Evolutionary conservation across 2,329 filamentous ascomycete genomes (phyloP).

Genomic region (Alternaria longipes): DNA sequence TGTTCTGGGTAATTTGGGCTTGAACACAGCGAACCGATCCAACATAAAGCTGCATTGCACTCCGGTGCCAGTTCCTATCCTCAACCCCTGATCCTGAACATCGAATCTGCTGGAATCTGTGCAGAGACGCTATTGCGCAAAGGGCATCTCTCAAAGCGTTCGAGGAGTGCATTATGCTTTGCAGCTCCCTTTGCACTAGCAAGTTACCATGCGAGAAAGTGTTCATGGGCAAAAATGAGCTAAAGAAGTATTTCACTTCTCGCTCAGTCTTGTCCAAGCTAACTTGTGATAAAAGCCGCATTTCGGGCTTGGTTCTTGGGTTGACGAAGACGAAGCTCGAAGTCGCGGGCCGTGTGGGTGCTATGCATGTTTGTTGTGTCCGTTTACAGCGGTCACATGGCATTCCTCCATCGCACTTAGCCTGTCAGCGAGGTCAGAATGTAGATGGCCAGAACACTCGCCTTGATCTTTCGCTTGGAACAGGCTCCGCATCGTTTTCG

Average conservation of each 20-base stretch:
- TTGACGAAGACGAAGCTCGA: slow-evolving; percentile 29
- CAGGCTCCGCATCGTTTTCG: slow-evolving; percentile 39
- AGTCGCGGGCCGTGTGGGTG: slow-evolving; percentile 6
- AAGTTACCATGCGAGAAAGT: slow-evolving; percentile 17
- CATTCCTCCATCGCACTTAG: slow-evolving; percentile 35
- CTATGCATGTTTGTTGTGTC: slow-evolving; percentile 26
- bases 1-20: slow-evolving; percentile 18
- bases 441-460: not conserved
- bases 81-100: slow-evolving; percentile 4
- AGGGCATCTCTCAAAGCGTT: slow-evolving; percentile 31
- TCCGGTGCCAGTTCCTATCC: not conserved
- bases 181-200: slow-evolving; percentile 21
- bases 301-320: not conserved
- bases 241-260: slow-evolving; percentile 35
- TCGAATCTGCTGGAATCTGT: slow-evolving; percentile 10
- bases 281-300: not conserved
- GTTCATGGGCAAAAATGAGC: slow-evolving; percentile 36
- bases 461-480: slow-evolving; percentile 39
- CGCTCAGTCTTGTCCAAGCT: slow-evolving; percentile 5
- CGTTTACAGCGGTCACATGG: slow-evolving; percentile 34
- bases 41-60: slow-evolving; percentile 28
- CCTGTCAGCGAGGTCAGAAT: not conserved
- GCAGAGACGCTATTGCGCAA: slow-evolving; percentile 28
- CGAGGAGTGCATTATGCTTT: slow-evolving; percentile 20
- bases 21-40: slow-evolving; percentile 28